Base-by-base conservation (phyloP, 1,139 yeast genomes). In the Lodderomyces theae region DNA sequence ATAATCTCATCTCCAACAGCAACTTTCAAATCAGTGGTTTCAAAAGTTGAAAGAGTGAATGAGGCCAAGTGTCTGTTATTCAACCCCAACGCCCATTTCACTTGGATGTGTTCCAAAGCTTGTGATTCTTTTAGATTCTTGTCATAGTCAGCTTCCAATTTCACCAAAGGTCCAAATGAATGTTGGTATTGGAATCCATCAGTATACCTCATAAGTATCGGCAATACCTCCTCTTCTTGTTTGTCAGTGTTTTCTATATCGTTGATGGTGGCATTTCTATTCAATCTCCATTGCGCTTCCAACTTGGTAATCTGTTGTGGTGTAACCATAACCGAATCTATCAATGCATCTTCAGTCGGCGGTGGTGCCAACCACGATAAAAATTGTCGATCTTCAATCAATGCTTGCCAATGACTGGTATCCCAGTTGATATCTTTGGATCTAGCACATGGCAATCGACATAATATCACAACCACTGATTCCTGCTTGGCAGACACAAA, bases 391-490 rank as follows among this genome's bases (percentile, higher is more conserved):
- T 87, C 85, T 48, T 85, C 94, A 44, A 90, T 86, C 44, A 90
- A 66, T 0, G 96, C 78, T 54, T 84, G 89, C 97, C 97, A 90
- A 48, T 85, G 86, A 30, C 74, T 76, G 1, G 94, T 82, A 55
- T 88, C 96, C 97, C 97, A 90, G 52, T 82, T 80, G 9, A 72
- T 61, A 54, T 86, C 86, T 49, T 80, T 80, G 3, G 79, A 66
- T 54, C 82, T 88, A 0, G 96, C 88, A 62, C 97, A 90, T 0
- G 97, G 97, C 44, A 87, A 72, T 43, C 97, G 79, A 64, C 97
- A 90, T 38, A 90, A 66, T 34, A 89, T 75, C 8, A 90, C 96
- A 49, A 90, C 92, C 36, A 88, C 90, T 4, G 90, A 83, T 51
- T 87, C 95, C 46, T 82, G 79, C 53, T 86, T 87, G 4, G 97